Percentiles rank a stretch among this genome's conserved stretches.
These are phyloP conservation scores for Chaetomiaceae sp. DNA, from an alignment of 2,329 filamentous ascomycete genomes.

Conservation along the genomic window DNA sequence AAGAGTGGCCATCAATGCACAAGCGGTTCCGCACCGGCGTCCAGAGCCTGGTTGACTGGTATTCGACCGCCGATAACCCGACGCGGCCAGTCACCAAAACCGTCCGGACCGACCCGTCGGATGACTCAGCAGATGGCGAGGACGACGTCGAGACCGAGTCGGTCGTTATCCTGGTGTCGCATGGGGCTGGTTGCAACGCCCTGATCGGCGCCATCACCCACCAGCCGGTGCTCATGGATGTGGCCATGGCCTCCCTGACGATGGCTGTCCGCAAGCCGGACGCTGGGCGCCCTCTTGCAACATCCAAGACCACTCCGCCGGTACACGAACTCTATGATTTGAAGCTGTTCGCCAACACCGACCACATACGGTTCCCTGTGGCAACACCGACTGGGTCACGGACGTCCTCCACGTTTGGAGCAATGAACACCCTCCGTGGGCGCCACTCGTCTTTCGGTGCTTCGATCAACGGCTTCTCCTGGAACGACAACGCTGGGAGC, in stretches of 20 bases:
- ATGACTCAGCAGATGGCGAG: conserved; percentile 31
- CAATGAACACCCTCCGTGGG: conserved; percentile 33
- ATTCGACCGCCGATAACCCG: conserved; percentile 53
- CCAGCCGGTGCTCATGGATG: conserved; percentile 84
- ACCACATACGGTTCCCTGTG: conserved; percentile 57
- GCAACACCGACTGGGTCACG: conserved; percentile 33
- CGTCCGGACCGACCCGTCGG: conserved; percentile 39
- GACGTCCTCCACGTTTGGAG: conserved; percentile 31
- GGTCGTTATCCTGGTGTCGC: conserved; percentile 83
- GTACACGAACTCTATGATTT: conserved; percentile 67
- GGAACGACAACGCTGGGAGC: conserved; percentile 31
- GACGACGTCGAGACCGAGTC: conserved; percentile 63
- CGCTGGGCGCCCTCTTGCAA: conserved; percentile 26
- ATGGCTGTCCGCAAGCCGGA: conserved; percentile 67
- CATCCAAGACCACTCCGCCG: conserved; percentile 29
- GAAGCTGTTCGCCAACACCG: conserved; percentile 67
- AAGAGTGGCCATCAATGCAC: conserved; percentile 97
- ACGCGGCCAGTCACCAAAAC: conserved; percentile 49
- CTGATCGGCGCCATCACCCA: conserved; percentile 88
- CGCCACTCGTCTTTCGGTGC: conserved; percentile 41
- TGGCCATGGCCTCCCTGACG: conserved; percentile 84
- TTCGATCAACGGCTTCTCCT: conserved; percentile 21
- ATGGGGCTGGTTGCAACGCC: conserved; percentile 94
- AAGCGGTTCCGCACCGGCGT: conserved; percentile 78
- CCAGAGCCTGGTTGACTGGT: conserved; percentile 79